phyloP scores from a whole-genome alignment of 129 eudicot genomes.

The Mikania micrantha region DNA sequence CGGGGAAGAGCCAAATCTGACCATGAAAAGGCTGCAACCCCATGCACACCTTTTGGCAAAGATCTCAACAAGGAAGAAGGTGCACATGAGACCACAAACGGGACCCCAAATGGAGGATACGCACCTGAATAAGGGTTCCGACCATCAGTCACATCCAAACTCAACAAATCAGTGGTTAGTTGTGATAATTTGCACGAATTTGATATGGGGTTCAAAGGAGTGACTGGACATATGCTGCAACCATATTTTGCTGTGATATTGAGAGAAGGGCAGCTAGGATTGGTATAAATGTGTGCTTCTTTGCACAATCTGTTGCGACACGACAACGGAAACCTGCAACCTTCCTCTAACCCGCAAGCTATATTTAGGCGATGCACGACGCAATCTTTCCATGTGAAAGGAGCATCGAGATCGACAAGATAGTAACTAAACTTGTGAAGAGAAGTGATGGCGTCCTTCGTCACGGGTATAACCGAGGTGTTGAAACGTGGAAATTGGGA shows the following conservation, averaged over 20 bases:
- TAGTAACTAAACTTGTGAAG: slow-evolving; percentile 11
- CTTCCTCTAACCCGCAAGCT: slow-evolving; percentile 1
- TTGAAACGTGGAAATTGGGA: background rate
- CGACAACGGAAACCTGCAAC: background rate
- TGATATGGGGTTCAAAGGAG: slow-evolving; percentile 32
- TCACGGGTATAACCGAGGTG: slow-evolving; percentile 34
- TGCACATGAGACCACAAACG: slow-evolving; percentile 29
- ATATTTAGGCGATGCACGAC: background rate
- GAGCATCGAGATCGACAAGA: slow-evolving; percentile 41
- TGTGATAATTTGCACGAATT: slow-evolving; percentile 28
- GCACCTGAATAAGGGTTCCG: background rate
- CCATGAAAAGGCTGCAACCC: slow-evolving; percentile 35
- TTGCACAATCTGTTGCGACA: slow-evolving; percentile 23
- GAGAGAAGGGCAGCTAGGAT: slow-evolving; percentile 14
- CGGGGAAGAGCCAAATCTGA: slow-evolving; percentile 23
- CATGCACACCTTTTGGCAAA: slow-evolving; percentile 23
- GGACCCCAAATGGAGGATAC: background rate
- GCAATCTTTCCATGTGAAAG: slow-evolving; percentile 34
- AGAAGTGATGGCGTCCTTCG: slow-evolving; percentile 17
- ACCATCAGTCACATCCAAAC: slow-evolving; percentile 19
- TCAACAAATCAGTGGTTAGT: slow-evolving; percentile 13
- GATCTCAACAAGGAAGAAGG: slow-evolving; percentile 24
- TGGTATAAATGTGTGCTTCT: slow-evolving; percentile 28
- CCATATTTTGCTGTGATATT: slow-evolving; percentile 2
- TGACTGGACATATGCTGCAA: slow-evolving; percentile 16